Evolutionary conservation across 306 rosid genomes (phyloP), one percentile per base, ranked within the genome.

Genomic region (Quercus parvula): DNA sequence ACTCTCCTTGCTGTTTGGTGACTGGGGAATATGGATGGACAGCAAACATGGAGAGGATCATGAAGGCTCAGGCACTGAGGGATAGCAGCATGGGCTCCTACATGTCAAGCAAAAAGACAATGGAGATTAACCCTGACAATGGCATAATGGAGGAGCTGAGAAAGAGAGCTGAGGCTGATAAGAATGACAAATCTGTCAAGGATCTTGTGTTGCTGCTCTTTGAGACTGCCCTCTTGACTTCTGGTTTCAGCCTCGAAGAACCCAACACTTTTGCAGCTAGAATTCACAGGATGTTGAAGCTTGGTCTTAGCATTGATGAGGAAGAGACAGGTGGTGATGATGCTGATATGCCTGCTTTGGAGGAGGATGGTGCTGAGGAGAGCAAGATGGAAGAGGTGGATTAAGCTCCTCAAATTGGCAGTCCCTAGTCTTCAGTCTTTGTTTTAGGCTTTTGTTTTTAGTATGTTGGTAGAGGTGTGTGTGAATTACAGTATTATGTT

Each of bases 361-460:
- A 91, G 78, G 95, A 91, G 27, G 91, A 86, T 9, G 88, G 38
- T 2, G 81, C 83, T 2, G 92, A 89, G 85, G 95, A 89, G 82
- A 91, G 95, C 89, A 91, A 89, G 78, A 91, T 91, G 95, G 95
- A 91, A 78, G 95, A 91, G 76, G 95, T 91, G 3, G 95, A 91
- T 58, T 91, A 63, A 85, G 52, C 31, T 11, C 19, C 56, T 38
- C 12, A 4, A 20, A 9, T 46, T 71, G 6, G 5, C 1, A 9
- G 19, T 49, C 20, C 56, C n/a, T 49, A 49, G 4, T 49, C 49
- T 46, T 69, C 22, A 10, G 73, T 31, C 35, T 69, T 14, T 8
- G 73, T 69, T 5, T 9, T 41, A 41, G 11, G 64, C 25, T 28
- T 14, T 31, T 13, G 7, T 14, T 14, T 14, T 6, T 19, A 19